Evolutionary conservation across 768 basidiomycete genomes (phyloP).

Genomic region (Hemileccinum impolitum): DNA sequence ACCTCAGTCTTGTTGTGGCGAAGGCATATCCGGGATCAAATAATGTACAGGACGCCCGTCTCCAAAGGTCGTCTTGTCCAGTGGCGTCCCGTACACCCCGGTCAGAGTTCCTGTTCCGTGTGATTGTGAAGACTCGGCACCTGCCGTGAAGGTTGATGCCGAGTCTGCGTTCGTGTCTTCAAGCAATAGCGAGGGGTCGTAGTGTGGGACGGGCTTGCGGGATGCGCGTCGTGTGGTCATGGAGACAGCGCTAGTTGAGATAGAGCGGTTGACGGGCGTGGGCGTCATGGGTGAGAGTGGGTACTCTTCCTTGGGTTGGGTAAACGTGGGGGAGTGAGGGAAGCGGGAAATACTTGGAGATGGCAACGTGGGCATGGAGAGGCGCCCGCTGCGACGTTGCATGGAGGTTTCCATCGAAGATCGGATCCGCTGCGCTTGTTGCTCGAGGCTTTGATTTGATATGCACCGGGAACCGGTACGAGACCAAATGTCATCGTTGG

Average conservation of each 20-base stretch:
- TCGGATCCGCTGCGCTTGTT: conserved; percentile 31
- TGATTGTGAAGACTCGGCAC: conserved; percentile 28
- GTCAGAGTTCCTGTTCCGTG: conserved; percentile 19
- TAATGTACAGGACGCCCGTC: conserved; percentile 49
- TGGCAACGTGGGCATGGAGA: conserved; percentile 29
- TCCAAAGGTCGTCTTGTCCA: conserved; percentile 43
- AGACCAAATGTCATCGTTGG: conserved; percentile 5
- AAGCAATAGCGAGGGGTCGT: conserved; percentile 34
- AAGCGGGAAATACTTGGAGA: conserved; percentile 12
- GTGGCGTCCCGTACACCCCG: conserved; percentile 8
- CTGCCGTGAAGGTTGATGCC: conserved; percentile 18
- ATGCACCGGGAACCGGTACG: conserved; percentile 8
- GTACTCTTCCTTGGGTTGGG: conserved; percentile 28
- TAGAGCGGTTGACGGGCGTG: conserved; percentile 26
- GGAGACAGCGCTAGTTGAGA: conserved; percentile 25
- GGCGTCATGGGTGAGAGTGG: conserved; percentile 23
- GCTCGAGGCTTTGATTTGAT: conserved; percentile 23
- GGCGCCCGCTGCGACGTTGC: conserved; percentile 25
- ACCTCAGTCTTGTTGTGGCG: conserved; percentile 27
- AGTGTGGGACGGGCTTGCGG: conserved; percentile 58
- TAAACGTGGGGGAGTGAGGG: conserved; percentile 13
- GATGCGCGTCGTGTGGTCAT: conserved; percentile 31
- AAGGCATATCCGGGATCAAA: conserved; percentile 59
- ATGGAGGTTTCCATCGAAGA: conserved; percentile 30
- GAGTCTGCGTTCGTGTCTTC: conserved; percentile 23